Evolutionary conservation across 1,284 basidiomycete species (phyloP).

Genomic region (Trichosporon coremiiforme): DNA sequence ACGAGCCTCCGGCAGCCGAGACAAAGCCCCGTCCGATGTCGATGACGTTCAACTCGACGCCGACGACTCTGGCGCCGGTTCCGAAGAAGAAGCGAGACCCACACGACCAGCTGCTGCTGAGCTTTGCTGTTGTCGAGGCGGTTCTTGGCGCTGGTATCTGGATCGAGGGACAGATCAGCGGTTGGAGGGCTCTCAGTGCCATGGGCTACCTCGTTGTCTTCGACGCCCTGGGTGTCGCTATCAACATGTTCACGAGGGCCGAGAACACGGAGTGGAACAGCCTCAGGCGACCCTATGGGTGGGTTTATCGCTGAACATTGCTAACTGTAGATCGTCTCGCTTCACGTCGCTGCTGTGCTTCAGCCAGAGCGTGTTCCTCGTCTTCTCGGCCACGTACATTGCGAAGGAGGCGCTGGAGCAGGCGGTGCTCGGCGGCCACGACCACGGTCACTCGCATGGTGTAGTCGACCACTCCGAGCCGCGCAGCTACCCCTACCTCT

Average conservation of each 20-base stretch:
- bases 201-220: conserved; percentile 96
- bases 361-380: conserved; percentile 81
- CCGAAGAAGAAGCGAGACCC: conserved; percentile 48
- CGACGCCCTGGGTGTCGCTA: conserved; percentile 77
- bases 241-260: conserved; percentile 61
- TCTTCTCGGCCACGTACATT: conserved; percentile 88
- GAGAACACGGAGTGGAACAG: conserved; percentile 45
- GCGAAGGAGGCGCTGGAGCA: conserved; percentile 92
- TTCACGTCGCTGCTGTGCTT: conserved; percentile 79
- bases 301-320: conserved; percentile 43
- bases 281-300: conserved; percentile 69
- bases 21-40: conserved; percentile 34
- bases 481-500: conserved; percentile 61
- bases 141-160: conserved; percentile 67
- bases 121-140: conserved; percentile 58
- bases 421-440: conserved; percentile 30
- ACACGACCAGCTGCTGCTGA: conserved; percentile 52
- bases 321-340: conserved; percentile 65
- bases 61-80: conserved; percentile 37
- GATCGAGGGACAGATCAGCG: conserved; percentile 87
- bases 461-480: conserved; percentile 20
- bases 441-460: conserved; percentile 31
- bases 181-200: conserved; percentile 83
- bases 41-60: conserved; percentile 32
- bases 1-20: conserved; percentile 16